Evolutionary conservation across 1,284 basidiomycete species (phyloP), one percentile per base, ranked within the genome.

Genomic region (Earliella scabrosa): DNA sequence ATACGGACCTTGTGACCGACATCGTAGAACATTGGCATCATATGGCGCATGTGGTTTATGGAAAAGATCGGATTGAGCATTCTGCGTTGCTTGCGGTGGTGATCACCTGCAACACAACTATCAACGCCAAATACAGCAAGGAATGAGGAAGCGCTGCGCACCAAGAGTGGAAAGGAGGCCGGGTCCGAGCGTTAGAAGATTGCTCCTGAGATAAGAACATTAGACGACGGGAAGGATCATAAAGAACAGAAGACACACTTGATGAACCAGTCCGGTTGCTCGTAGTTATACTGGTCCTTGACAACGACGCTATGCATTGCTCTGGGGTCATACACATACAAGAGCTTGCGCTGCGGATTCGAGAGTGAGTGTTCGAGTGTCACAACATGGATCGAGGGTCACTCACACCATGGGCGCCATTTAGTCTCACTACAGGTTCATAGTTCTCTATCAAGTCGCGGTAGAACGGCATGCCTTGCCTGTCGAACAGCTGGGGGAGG

Each of bases 251-350:
- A 43, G n/a, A 23, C 41, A 21, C 29, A 63, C 61, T 60, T 58
- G 55, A 63, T 63, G 31, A 63, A 63, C 61, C 61, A 63, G 47
- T 59, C 55, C 1, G 61, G 58, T 53, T 70, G 67, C 26, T 71
- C 69, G 52, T 70, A 74, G 26, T 60, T 58, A 38, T 70, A 60
- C 45, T 70, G 68, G 29, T 75, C 73, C 50, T 72, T 74, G 27
- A 71, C 63, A 5, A 74, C 40, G 18, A 75, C 67, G 38, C 63
- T 66, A 26, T 70, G 65, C 50, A 72, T 60, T 1, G 71, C 71
- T 24, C 50, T 45, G 2, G 71, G 68, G 44, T 72, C 70, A 40
- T 60, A 64, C 9, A 70, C 59, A 34, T 66, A 67, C 13, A 71
- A 60, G 24, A 64, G 58, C 29, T 63, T 63, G 40, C 59, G 63